These are phyloP conservation scores for Ailanthus altissimus DNA, from an alignment of 345 rosid species.

Conservation along the genomic window DNA sequence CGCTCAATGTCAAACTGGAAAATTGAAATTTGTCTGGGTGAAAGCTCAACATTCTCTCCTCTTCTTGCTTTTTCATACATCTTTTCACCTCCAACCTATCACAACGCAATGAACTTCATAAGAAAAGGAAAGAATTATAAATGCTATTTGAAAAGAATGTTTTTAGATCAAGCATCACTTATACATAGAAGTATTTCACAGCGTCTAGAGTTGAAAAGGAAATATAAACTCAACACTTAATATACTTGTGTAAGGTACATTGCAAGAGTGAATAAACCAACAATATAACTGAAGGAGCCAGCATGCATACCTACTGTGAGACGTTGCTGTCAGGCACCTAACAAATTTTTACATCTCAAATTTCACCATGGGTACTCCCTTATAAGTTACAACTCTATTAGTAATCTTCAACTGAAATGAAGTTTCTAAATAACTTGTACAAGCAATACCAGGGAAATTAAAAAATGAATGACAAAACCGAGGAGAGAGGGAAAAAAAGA, in stretches of 20 bases:
- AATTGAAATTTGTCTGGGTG: slow-evolving; percentile 87
- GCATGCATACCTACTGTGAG: too few species aligned
- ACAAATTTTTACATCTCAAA: too few species aligned
- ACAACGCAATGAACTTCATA: neutral
- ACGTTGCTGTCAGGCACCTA: too few species aligned
- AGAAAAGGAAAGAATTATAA: neutral
- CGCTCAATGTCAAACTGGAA: slow-evolving; percentile 82
- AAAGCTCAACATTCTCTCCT: slow-evolving; percentile 87
- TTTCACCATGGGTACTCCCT: neutral
- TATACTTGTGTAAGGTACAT: too few species aligned
- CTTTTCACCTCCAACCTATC: slow-evolving; percentile 89
- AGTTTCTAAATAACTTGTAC: neutral
- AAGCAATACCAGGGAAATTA: neutral
- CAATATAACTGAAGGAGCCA: too few species aligned
- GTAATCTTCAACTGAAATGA: neutral
- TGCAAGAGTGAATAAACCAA: too few species aligned
- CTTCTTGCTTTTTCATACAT: slow-evolving; percentile 98
- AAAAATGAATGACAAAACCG: neutral
- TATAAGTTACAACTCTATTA: neutral
- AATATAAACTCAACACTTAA: too few species aligned
- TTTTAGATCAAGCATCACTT: neutral
- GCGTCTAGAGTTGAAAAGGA: too few species aligned
- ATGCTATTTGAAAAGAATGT: neutral
- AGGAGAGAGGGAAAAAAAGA: neutral
- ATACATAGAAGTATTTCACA: neutral